Conservation (phyloP, 495 filamentous ascomycete species). For the Hamigera avellanea region DNA sequence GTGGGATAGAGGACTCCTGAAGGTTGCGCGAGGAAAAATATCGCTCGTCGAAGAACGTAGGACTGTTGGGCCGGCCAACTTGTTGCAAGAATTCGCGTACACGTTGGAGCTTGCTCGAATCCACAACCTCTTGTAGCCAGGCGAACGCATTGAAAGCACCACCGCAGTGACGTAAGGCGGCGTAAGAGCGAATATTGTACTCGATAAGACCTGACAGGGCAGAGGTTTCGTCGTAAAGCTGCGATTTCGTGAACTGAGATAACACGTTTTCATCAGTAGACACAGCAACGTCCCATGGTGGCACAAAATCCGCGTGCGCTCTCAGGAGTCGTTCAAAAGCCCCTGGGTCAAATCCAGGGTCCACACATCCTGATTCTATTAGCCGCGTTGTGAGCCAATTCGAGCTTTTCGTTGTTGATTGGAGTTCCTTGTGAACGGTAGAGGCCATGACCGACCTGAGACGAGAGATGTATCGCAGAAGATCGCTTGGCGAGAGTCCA, state of each 20-base stretch:
- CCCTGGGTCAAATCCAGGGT: conserved; percentile 25
- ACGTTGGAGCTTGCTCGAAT: conserved; percentile 28
- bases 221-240: conserved; percentile 26
- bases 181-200: conserved; percentile 20
- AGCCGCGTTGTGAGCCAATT: conserved; percentile 41
- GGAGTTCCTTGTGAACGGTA: conserved; percentile 5
- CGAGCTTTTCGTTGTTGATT: conserved; percentile 21
- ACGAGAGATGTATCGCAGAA: conserved; percentile 11
- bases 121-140: conserved; percentile 25
- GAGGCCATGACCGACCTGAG: conserved; percentile 18
- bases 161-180: conserved; percentile 13
- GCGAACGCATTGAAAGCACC: conserved; percentile 20
- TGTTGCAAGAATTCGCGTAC: conserved; percentile 25
- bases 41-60: conserved; percentile 10
- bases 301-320: conserved; percentile 21
- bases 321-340: conserved; percentile 26
- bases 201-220: conserved; percentile 27
- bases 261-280: conserved; percentile 11
- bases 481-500: conserved; percentile 11
- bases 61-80: conserved; percentile 6
- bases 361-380: conserved; percentile 34
- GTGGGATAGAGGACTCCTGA: conserved; percentile 24
- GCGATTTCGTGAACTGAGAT: conserved; percentile 12
- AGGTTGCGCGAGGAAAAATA: conserved; percentile 7
- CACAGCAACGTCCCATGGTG: conserved; percentile 20